A percentile compares a stretch with the other conserved stretches of the same genome.
Evolutionary conservation across 148 eudicot species (phyloP).

Genomic region (Pharnaceum exiguum): DNA sequence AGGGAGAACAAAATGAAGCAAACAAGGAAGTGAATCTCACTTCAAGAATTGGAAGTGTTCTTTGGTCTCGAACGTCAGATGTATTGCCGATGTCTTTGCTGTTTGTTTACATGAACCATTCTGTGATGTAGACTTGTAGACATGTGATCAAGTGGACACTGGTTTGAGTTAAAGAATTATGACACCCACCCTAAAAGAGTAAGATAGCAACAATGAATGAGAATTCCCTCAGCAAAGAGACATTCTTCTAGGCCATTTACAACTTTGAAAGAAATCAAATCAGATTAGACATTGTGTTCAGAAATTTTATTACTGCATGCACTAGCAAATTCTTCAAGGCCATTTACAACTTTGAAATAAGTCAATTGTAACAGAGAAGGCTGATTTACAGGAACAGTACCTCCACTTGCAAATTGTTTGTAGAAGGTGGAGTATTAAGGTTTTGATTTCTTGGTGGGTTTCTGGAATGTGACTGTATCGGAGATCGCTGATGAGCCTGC

Average conservation of each 20-base stretch:
- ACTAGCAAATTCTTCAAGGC: no score
- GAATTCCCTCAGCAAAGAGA: background rate
- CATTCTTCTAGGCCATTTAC: background rate
- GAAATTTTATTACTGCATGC: no score
- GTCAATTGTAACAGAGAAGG: background rate
- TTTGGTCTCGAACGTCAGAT: constrained; percentile 49
- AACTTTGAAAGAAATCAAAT: background rate
- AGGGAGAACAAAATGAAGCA: background rate
- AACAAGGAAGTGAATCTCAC: constrained; percentile 30
- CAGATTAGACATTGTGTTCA: no score
- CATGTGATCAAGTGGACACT: constrained; percentile 35
- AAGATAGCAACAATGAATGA: constrained; percentile 17
- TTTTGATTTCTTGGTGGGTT: constrained; percentile 53
- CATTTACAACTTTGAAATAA: no score
- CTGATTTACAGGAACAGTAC: constrained; percentile 32
- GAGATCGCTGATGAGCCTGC: constrained; percentile 77
- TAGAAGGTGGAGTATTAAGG: constrained; percentile 36
- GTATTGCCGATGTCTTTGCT: constrained; percentile 20
- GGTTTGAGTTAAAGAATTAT: constrained; percentile 37
- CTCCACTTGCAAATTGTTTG: constrained; percentile 55
- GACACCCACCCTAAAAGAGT: constrained; percentile 50
- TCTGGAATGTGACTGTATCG: constrained; percentile 50
- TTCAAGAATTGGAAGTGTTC: constrained; percentile 69
- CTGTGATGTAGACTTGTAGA: constrained; percentile 25
- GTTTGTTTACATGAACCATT: constrained; percentile 30